A percentile compares a stretch with the other conserved stretches of the same genome.
Conservation (phyloP, 345 rosid species). For the Populus tremula region DNA sequence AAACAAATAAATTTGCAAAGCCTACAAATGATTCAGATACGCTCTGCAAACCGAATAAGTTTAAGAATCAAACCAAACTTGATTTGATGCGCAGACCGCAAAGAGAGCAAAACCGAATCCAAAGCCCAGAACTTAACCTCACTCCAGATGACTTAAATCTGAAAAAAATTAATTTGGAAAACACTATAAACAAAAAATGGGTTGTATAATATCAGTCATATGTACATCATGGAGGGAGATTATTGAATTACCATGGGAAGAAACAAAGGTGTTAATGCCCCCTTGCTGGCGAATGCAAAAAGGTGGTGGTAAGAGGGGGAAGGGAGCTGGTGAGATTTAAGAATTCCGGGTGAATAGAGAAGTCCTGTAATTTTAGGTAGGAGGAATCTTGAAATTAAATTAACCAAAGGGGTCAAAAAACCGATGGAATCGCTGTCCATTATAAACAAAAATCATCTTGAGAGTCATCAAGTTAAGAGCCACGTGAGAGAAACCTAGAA, state of each 20-base stretch:
- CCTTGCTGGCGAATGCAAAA: background rate
- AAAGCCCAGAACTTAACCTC: background rate
- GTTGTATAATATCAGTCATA: background rate
- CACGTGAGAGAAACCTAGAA: slow-evolving; percentile 8
- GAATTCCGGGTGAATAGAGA: background rate
- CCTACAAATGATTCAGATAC: background rate
- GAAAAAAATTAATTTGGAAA: background rate
- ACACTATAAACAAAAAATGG: background rate
- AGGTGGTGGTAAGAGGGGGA: background rate
- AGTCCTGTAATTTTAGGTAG: no score
- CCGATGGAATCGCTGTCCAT: background rate
- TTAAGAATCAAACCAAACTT: background rate
- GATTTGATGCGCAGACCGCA: background rate
- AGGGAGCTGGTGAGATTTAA: background rate
- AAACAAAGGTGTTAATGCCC: background rate
- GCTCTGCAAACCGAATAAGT: background rate
- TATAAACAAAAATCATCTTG: background rate
- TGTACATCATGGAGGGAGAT: background rate
- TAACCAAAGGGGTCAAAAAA: background rate
- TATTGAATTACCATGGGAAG: background rate
- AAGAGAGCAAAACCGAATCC: background rate
- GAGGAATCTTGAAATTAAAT: slow-evolving; percentile 6
- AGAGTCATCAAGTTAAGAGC: background rate
- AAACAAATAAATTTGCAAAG: background rate
- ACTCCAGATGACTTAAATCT: slow-evolving; percentile 17